Base-by-base conservation (phyloP, 495 filamentous ascomycete genomes). In the Hypoxylon subgilvum region DNA sequence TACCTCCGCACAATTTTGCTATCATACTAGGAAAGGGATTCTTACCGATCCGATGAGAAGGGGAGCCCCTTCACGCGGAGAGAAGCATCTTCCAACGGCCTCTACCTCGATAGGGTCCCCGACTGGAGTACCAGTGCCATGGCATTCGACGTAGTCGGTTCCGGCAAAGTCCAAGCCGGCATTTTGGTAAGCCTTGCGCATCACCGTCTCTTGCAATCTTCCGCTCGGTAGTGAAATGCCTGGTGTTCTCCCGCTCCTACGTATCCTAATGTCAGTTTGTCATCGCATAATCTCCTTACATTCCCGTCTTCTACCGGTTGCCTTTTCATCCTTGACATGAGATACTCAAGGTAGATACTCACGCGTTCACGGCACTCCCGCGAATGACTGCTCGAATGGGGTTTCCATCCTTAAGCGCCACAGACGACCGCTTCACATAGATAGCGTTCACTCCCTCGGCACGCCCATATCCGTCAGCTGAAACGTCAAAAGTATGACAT, bases 111-210 rank as follows among this genome's bases (percentile, higher is more conserved):
- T 52, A 0, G 73, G 75, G 39, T 83, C 80, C 5, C 80, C 80
- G n/a, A 74, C 71, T 12, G 65, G 60, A 0, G 80, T 83, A 1
- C 80, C 80, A 4, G 80, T 82, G 2, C 78, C 78, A 52, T 82
- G 79, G 7, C 70, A 79, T 48, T 80, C 76, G 12, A 83, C 63
- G 34, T 75, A 80, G 10, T 69, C 53, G 0, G 79, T 82, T 3
- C 70, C 52, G 4, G 36, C 19, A 1, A 72, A 70, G 25, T 67
- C 27, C 2, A 77, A 65, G 4, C 69, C 67, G 2, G 73, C 76
- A 21, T 58, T 46, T 13, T 57, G 39, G 52, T 73, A 75, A 2
- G 76, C 67, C 23, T 66, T 57, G 10, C 74, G 71, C 13, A 78
- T 73, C 0, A 82, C 62, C 0, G 53, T 57, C 25, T 72, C 76